Evolutionary conservation across 768 basidiomycete genomes (phyloP).

Genomic region (Cubamyces sp.): DNA sequence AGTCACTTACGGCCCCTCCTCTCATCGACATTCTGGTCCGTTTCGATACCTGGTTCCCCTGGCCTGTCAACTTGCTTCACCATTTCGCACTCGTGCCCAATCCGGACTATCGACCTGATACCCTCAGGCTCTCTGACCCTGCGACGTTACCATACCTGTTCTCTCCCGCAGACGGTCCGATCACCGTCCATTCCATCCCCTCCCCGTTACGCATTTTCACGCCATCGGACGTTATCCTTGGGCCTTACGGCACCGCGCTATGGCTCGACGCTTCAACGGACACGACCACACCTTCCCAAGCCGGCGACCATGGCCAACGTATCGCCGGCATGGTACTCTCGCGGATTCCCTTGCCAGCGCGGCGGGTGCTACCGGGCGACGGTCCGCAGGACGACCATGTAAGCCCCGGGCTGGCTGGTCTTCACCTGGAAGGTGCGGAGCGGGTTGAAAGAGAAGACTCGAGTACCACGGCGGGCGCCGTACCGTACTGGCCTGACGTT

Average conservation of each 20-base stretch:
- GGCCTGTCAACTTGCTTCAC: slow-evolving; percentile 73
- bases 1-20: slow-evolving; percentile 10
- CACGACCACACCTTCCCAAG: slow-evolving; percentile 32
- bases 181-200: slow-evolving; percentile 25
- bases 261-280: slow-evolving; percentile 71
- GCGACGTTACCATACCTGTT: slow-evolving; percentile 25
- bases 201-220: slow-evolving; percentile 57
- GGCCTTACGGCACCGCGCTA: slow-evolving; percentile 61
- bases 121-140: slow-evolving; percentile 1
- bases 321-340: slow-evolving; percentile 50
- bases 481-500: slow-evolving; percentile 29
- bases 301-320: slow-evolving; percentile 55
- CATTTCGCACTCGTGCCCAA: slow-evolving; percentile 58
- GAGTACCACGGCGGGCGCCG: slow-evolving; percentile 10
- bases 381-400: slow-evolving; percentile 9
- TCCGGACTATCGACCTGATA: slow-evolving; percentile 28
- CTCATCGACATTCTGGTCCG: slow-evolving; percentile 60
- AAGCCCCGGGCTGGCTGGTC: slow-evolving; percentile 12
- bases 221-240: slow-evolving; percentile 56
- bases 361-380: neutral
- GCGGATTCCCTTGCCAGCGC: neutral
- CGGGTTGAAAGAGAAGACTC: neutral
- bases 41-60: slow-evolving; percentile 62
- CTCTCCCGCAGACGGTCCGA: slow-evolving; percentile 14
- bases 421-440: neutral